These are phyloP conservation scores for Suillus variegatus DNA, from an alignment of 768 basidiomycete genomes.

Conservation along the genomic window DNA sequence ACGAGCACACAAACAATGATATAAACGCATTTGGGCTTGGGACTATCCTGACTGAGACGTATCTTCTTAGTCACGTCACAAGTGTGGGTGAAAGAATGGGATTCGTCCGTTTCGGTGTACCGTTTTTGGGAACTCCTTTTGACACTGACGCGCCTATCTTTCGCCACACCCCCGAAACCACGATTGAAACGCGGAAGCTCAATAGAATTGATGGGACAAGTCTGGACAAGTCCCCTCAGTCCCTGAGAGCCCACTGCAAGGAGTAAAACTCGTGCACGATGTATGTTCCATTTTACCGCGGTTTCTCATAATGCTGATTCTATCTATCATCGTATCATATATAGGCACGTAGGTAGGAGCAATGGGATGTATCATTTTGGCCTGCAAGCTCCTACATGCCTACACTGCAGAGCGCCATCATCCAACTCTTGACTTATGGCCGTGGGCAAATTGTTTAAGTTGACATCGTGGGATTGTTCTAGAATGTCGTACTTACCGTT, in stretches of 20 bases:
- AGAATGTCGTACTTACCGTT: background rate
- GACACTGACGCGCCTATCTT: background rate
- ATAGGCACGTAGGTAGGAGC: background rate
- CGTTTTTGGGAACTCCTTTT: background rate
- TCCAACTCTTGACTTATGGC: background rate
- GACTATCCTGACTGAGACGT: background rate
- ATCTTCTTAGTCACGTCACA: background rate
- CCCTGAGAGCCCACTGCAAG: background rate
- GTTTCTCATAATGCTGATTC: background rate
- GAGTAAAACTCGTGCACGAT: background rate
- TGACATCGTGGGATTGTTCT: background rate
- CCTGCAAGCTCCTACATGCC: background rate
- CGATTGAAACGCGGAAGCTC: conserved; percentile 3
- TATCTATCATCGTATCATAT: background rate
- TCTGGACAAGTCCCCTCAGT: background rate
- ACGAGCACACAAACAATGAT: background rate
- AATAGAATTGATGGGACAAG: background rate
- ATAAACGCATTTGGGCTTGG: background rate
- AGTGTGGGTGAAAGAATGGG: conserved; percentile 1
- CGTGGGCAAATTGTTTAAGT: background rate
- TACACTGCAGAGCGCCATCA: background rate
- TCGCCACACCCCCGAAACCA: background rate
- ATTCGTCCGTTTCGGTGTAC: background rate
- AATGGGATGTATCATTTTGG: background rate
- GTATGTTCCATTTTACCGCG: background rate